phyloP scores from a whole-genome alignment of 2,329 filamentous ascomycete genomes.

The Emmonsia crescens region DNA sequence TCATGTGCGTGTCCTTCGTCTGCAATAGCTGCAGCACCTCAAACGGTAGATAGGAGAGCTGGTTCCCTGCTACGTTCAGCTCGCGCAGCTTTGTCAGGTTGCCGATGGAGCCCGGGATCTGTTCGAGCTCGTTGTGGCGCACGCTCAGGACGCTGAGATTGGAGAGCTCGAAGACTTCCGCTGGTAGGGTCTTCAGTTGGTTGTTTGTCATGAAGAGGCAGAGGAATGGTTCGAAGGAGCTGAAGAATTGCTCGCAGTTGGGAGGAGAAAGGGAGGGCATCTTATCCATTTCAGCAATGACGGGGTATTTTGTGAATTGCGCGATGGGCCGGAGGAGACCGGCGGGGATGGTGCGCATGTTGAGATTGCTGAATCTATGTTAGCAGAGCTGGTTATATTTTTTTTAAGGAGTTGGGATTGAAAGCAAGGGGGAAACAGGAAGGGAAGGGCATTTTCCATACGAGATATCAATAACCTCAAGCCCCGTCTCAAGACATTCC shows the following conservation, averaged over 20 bases:
- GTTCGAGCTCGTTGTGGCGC: slow-evolving; percentile 35
- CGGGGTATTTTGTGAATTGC: slow-evolving; percentile 32
- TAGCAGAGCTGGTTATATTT: background rate
- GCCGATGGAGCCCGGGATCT: slow-evolving; percentile 32
- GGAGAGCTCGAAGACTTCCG: slow-evolving; percentile 33
- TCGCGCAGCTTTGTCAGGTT: slow-evolving; percentile 33
- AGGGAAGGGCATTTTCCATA: slow-evolving; percentile 16
- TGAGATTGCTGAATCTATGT: slow-evolving; percentile 20
- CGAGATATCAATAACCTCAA: slow-evolving; percentile 37
- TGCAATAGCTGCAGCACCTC: slow-evolving; percentile 30
- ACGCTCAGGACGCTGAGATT: slow-evolving; percentile 35
- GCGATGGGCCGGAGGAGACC: slow-evolving; percentile 28
- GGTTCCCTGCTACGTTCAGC: slow-evolving; percentile 37
- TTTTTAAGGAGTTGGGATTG: background rate
- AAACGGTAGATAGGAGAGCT: slow-evolving; percentile 33
- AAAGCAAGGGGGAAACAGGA: background rate
- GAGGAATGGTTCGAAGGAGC: slow-evolving; percentile 31
- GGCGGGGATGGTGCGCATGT: slow-evolving; percentile 22
- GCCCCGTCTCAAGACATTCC: slow-evolving; percentile 33
- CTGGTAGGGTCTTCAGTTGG: slow-evolving; percentile 25
- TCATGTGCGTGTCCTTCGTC: slow-evolving; percentile 27
- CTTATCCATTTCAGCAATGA: slow-evolving; percentile 12
- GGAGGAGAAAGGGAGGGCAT: background rate
- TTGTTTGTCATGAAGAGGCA: slow-evolving; percentile 36
- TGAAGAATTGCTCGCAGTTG: slow-evolving; percentile 28